phyloP scores from a whole-genome alignment of 192 early-diverging fungal species.

The Pilobolus umbonatus region DNA sequence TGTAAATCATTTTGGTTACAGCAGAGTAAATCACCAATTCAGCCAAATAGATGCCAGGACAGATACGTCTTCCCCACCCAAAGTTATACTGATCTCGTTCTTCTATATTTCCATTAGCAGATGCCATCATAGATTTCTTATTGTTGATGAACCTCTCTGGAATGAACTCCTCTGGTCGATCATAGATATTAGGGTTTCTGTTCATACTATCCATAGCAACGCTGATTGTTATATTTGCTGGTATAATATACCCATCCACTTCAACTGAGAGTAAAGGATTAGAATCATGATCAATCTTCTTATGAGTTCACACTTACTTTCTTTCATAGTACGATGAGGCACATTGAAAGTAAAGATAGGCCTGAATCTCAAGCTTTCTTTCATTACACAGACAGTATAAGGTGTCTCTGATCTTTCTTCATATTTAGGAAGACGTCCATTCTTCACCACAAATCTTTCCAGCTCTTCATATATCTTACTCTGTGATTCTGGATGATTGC shows the following conservation, averaged over 20 bases:
- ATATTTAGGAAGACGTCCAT: constrained; percentile 1
- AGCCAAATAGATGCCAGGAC: constrained; percentile 6
- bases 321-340: constrained; percentile 12
- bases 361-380: constrained; percentile 13
- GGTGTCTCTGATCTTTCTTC: constrained; percentile 7
- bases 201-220: background rate
- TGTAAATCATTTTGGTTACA: no score
- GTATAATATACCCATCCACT: constrained; percentile 1
- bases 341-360: constrained; percentile 11
- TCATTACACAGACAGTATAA: constrained; percentile 3
- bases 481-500: constrained; percentile 19
- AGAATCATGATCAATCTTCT: background rate
- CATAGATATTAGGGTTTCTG: background rate
- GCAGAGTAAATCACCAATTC: no score
- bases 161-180: background rate
- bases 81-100: background rate
- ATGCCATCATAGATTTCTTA: constrained; percentile 3
- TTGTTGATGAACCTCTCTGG: constrained; percentile 5
- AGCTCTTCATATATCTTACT: constrained; percentile 11
- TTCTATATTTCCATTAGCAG: constrained; percentile 1
- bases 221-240: background rate
- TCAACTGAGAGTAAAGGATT: background rate
- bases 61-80: constrained; percentile 11
- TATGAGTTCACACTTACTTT: background rate
- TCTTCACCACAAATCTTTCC: background rate